Percentiles rank a stretch among this genome's conserved stretches.
Evolutionary conservation across 2,329 filamentous ascomycete species (phyloP).

Genomic region (Aspergillus sergii): DNA sequence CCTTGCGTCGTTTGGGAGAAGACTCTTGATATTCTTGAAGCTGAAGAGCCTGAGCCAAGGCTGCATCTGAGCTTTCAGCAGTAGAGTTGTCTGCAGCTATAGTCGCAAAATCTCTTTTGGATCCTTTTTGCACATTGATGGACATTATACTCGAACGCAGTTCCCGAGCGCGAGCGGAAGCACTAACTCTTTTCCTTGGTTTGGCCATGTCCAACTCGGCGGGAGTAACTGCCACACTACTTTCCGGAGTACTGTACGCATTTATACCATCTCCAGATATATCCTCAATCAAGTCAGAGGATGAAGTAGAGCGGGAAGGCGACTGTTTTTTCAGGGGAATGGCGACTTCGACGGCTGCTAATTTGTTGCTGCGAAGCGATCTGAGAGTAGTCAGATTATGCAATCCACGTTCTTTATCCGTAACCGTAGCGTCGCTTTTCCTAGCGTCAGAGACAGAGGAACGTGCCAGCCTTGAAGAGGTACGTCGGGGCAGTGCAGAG

Average conservation of each 20-base stretch:
- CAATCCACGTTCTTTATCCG: conserved; percentile 9
- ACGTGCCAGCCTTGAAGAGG: conserved; percentile 26
- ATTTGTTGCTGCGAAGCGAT: not conserved
- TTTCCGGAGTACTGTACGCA: conserved; percentile 64
- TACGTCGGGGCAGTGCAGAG: conserved; percentile 22
- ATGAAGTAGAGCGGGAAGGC: conserved; percentile 30
- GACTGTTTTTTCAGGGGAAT: conserved; percentile 32
- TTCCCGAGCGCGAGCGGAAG: conserved; percentile 49
- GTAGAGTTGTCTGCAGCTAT: conserved; percentile 42
- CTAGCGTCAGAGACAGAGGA: conserved; percentile 15
- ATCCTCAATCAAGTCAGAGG: conserved; percentile 44
- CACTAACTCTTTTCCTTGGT: conserved; percentile 40
- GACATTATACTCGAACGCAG: conserved; percentile 53
- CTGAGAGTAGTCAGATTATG: not conserved
- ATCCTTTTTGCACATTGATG: conserved; percentile 31
- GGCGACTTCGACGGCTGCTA: conserved; percentile 30
- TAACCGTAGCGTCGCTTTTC: conserved; percentile 2
- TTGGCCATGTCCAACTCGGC: conserved; percentile 42
- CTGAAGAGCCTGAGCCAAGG: conserved; percentile 61
- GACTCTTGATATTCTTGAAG: conserved; percentile 53
- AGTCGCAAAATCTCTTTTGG: conserved; percentile 50
- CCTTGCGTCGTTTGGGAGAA: conserved; percentile 41
- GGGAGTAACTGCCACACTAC: conserved; percentile 61
- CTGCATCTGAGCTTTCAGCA: conserved; percentile 47
- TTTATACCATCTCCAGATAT: conserved; percentile 48